Percentiles rank a stretch among this genome's conserved stretches.
Conservation (phyloP, 805 yeast genomes). For the Yamadazyma kitorensis region DNA sequence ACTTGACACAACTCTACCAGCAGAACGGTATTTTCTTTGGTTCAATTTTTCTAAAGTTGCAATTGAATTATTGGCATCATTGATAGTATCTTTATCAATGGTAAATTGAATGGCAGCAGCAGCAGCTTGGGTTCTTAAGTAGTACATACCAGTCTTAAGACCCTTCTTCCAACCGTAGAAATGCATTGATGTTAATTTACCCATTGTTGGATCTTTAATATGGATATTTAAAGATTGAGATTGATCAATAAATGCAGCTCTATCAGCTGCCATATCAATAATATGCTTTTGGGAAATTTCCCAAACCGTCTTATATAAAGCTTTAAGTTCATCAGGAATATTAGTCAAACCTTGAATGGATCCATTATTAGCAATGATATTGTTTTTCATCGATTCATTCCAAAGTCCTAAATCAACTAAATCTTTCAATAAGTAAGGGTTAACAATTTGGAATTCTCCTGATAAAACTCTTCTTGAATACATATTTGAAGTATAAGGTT, state of each 20-base stretch:
- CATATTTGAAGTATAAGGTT: constrained; percentile 61
- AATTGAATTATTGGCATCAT: constrained; percentile 34
- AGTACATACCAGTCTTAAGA: constrained; percentile 97
- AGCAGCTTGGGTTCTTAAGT: constrained; percentile 96
- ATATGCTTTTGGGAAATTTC: constrained; percentile 58
- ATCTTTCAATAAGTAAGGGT: constrained; percentile 56
- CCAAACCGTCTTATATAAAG: constrained; percentile 60
- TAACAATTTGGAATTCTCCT: constrained; percentile 63
- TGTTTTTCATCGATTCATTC: constrained; percentile 57
- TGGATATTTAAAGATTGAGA: constrained; percentile 91
- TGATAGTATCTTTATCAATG: constrained; percentile 44
- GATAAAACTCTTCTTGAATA: constrained; percentile 62
- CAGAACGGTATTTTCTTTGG: constrained; percentile 34
- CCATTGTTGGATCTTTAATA: constrained; percentile 88
- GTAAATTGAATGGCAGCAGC: constrained; percentile 92
- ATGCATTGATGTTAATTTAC: constrained; percentile 96
- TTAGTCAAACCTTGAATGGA: constrained; percentile 55
- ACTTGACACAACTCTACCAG: constrained; percentile 9
- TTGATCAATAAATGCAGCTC: constrained; percentile 83
- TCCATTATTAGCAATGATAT: constrained; percentile 55
- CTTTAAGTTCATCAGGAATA: constrained; percentile 53
- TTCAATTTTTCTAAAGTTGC: constrained; percentile 39
- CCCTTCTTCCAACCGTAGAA: constrained; percentile 99
- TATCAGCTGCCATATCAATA: constrained; percentile 66
- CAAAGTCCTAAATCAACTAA: constrained; percentile 57